Conservation (phyloP, 768 basidiomycete genomes). For the Suillus fuscotomentosus region DNA sequence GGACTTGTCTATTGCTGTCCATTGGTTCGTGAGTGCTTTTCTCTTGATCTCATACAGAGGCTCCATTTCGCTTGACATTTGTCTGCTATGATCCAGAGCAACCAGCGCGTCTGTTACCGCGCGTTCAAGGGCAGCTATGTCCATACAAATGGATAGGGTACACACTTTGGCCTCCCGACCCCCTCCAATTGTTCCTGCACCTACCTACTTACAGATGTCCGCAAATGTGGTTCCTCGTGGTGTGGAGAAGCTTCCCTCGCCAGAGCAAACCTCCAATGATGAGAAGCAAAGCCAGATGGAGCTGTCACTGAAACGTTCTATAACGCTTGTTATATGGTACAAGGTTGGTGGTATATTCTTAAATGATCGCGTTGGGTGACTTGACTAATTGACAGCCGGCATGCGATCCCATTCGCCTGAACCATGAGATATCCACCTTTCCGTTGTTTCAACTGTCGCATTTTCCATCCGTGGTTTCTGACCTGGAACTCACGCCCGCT, state of each 20-base stretch:
- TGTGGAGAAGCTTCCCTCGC: conserved; percentile 13
- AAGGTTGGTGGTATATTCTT: conserved; percentile 39
- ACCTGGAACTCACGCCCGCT: conserved; percentile 48
- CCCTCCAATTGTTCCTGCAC: conserved; percentile 8
- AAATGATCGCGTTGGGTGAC: conserved; percentile 9
- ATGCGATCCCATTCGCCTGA: conserved; percentile 55
- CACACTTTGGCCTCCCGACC: conserved; percentile 16
- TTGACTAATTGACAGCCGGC: conserved; percentile 38
- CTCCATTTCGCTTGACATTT: conserved; percentile 1
- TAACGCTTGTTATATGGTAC: conserved; percentile 71
- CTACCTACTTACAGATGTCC: conserved; percentile 14
- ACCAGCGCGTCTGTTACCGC: not conserved
- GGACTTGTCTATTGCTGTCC: conserved; percentile 4
- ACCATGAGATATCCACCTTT: conserved; percentile 58
- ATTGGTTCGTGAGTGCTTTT: conserved; percentile 1
- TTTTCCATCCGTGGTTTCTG: conserved; percentile 48
- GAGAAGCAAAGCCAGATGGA: conserved; percentile 32
- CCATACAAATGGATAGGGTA: conserved; percentile 28
- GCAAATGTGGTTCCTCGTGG: conserved; percentile 1
- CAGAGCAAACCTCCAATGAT: conserved; percentile 11
- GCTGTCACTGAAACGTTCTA: conserved; percentile 46
- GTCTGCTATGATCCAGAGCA: conserved; percentile 2
- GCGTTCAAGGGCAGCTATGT: conserved; percentile 13
- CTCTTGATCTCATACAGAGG: not conserved
- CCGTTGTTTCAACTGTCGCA: conserved; percentile 62